Evolutionary conservation across 2,329 filamentous ascomycete genomes (phyloP).

Genomic region (Beauveria sp.): DNA sequence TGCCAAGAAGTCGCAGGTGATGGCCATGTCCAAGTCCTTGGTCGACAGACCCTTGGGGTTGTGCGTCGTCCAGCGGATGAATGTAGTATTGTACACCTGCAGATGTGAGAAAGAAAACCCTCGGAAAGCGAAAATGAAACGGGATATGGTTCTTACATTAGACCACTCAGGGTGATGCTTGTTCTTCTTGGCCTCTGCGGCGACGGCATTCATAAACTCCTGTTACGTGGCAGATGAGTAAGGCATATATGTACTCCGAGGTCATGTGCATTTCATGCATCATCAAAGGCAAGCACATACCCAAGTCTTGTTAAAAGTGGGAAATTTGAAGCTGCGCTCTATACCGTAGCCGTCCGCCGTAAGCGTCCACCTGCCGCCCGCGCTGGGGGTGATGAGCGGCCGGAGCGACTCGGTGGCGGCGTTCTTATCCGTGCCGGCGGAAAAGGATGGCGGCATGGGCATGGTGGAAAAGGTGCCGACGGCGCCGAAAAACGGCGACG

Average conservation of each 20-base stretch:
- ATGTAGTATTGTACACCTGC: constrained; percentile 62
- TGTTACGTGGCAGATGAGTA: constrained; percentile 21
- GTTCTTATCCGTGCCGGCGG: constrained; percentile 36
- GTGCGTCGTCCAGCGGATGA: constrained; percentile 69
- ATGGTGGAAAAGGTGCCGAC: constrained; percentile 16
- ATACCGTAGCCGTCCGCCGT: constrained; percentile 44
- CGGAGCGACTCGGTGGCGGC: constrained; percentile 28
- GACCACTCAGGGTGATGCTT: constrained; percentile 74
- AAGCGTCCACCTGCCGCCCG: constrained; percentile 41
- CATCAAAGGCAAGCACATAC: constrained; percentile 30
- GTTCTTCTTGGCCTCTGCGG: constrained; percentile 57
- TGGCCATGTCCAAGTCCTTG: constrained; percentile 56
- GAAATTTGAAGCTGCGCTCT: constrained; percentile 55
- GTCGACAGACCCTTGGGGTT: constrained; percentile 55
- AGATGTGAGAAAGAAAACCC: neutral
- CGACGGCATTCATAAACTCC: constrained; percentile 70
- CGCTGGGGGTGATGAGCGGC: constrained; percentile 31
- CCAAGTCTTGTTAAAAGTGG: constrained; percentile 59
- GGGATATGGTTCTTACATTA: constrained; percentile 42
- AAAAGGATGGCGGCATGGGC: constrained; percentile 31
- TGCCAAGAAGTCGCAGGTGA: constrained; percentile 53
- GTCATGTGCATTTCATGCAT: neutral
- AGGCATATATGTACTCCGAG: neutral
- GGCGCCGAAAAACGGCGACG: constrained; percentile 4
- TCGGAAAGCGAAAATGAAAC: neutral